A percentile compares a stretch with the other conserved stretches of the same genome.
Evolutionary conservation across 805 yeast genomes (phyloP).

Genomic region (Ogataea siamensis): DNA sequence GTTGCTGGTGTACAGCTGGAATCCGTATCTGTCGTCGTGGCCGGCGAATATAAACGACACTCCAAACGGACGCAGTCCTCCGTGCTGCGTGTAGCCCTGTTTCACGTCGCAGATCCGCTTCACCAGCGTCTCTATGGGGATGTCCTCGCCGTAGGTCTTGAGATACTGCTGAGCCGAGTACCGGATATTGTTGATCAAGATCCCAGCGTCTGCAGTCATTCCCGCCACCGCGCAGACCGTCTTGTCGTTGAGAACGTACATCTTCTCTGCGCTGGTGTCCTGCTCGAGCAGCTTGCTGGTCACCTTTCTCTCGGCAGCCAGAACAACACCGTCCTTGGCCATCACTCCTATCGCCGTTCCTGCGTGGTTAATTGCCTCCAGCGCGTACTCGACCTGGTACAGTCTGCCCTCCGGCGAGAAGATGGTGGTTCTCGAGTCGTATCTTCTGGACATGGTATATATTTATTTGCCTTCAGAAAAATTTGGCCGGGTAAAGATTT

Average conservation of each 20-base stretch:
- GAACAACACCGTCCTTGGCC: constrained; percentile 82
- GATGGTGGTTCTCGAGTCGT: constrained; percentile 98
- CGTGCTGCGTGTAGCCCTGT: constrained; percentile 98
- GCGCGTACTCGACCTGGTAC: constrained; percentile 91
- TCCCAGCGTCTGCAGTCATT: constrained; percentile 94
- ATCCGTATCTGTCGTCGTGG: constrained; percentile 82
- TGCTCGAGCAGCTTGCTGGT: constrained; percentile 91
- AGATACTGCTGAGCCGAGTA: constrained; percentile 79
- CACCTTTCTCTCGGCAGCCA: constrained; percentile 96
- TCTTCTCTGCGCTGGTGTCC: constrained; percentile 89
- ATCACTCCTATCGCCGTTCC: constrained; percentile 80
- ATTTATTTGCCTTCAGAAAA: constrained; percentile 13
- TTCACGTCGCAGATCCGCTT: constrained; percentile 87
- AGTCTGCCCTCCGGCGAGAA: constrained; percentile 98
- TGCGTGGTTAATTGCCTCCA: constrained; percentile 80
- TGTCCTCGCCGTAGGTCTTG: constrained; percentile 84
- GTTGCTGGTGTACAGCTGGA: constrained; percentile 90
- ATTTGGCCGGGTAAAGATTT: constrained; percentile 16
- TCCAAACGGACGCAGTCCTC: constrained; percentile 98
- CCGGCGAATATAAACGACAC: constrained; percentile 97
- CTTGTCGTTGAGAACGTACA: constrained; percentile 74
- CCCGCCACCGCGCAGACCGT: constrained; percentile 93
- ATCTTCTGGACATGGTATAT: constrained; percentile 77
- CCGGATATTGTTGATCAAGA: constrained; percentile 85
- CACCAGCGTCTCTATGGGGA: constrained; percentile 90